phyloP scores from a whole-genome alignment of 2,329 filamentous ascomycete genomes.

The Eutypella sp. region DNA sequence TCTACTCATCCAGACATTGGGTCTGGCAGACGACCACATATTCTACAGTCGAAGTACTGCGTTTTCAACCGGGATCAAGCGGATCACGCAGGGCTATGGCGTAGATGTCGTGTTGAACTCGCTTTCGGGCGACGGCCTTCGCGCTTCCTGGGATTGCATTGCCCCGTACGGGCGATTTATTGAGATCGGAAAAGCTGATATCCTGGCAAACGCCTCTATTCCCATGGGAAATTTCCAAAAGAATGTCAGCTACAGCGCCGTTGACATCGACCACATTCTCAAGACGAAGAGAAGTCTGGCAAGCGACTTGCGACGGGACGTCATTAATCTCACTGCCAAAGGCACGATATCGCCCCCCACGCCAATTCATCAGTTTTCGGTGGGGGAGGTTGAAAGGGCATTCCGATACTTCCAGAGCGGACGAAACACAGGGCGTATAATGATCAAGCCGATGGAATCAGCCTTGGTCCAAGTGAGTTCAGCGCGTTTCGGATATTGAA shows the following conservation, averaged over 20 bases:
- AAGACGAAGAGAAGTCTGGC: constrained; percentile 10
- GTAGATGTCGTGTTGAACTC: constrained; percentile 31
- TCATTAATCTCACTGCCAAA: constrained; percentile 11
- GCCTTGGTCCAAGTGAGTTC: constrained; percentile 22
- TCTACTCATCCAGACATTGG: constrained; percentile 25
- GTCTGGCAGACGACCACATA: constrained; percentile 27
- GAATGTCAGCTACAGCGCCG: constrained; percentile 19
- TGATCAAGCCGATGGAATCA: constrained; percentile 13
- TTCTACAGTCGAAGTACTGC: constrained; percentile 26
- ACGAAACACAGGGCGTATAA: constrained; percentile 17
- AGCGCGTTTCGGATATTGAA: not conserved
- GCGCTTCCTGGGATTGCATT: constrained; percentile 30
- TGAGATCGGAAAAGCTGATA: constrained; percentile 32
- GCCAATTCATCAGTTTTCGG: constrained; percentile 16
- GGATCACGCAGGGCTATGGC: constrained; percentile 23
- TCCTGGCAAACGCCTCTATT: constrained; percentile 29
- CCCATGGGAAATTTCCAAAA: constrained; percentile 34
- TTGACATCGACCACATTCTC: constrained; percentile 11
- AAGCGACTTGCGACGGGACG: constrained; percentile 7
- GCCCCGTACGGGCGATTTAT: constrained; percentile 31
- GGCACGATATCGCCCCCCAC: constrained; percentile 12
- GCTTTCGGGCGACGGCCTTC: constrained; percentile 25
- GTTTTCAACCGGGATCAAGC: constrained; percentile 25
- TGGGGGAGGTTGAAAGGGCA: constrained; percentile 15
- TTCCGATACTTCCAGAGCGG: constrained; percentile 20